Evolutionary conservation across 2,329 filamentous ascomycete species (phyloP).

Genomic region (Thermochaetoides dissita): DNA sequence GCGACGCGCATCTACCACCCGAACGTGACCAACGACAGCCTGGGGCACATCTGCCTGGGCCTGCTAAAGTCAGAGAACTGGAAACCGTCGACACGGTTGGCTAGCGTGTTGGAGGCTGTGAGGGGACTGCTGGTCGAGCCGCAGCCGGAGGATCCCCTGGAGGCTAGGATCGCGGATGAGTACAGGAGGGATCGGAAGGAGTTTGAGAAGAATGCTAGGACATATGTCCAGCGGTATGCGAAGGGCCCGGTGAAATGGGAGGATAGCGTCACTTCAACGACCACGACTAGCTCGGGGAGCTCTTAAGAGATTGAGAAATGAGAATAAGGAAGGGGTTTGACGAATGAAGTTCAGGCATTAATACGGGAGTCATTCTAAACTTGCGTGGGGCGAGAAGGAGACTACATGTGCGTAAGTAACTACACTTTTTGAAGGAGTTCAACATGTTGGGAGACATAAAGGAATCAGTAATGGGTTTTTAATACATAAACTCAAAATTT

Average conservation of each 20-base stretch:
- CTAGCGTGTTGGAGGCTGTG: constrained; percentile 63
- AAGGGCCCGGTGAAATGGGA: constrained; percentile 27
- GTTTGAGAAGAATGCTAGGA: constrained; percentile 61
- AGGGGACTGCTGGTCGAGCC: constrained; percentile 63
- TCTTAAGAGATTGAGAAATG: not conserved
- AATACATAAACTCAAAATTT: too few relatives aligned
- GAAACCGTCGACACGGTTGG: constrained; percentile 75
- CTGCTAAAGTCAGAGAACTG: constrained; percentile 76
- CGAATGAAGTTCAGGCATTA: too few relatives aligned
- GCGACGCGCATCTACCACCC: constrained; percentile 89
- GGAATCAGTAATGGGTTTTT: too few relatives aligned
- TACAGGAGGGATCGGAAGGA: constrained; percentile 52
- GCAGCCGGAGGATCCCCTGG: constrained; percentile 79
- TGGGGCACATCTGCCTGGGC: constrained; percentile 73
- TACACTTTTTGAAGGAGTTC: too few relatives aligned
- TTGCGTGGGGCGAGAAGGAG: too few relatives aligned
- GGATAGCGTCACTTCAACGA: not conserved
- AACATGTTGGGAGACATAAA: too few relatives aligned
- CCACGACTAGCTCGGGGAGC: not conserved
- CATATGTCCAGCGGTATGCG: constrained; percentile 65
- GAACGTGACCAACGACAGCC: constrained; percentile 77
- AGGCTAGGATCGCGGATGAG: constrained; percentile 74
- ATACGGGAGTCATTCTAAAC: too few relatives aligned
- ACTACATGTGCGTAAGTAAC: too few relatives aligned
- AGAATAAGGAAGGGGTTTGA: not conserved